Percentiles rank a stretch among this genome's conserved stretches.
Conservation (phyloP, 2,329 filamentous ascomycete species). For the Aspergillus brasiliensis region DNA sequence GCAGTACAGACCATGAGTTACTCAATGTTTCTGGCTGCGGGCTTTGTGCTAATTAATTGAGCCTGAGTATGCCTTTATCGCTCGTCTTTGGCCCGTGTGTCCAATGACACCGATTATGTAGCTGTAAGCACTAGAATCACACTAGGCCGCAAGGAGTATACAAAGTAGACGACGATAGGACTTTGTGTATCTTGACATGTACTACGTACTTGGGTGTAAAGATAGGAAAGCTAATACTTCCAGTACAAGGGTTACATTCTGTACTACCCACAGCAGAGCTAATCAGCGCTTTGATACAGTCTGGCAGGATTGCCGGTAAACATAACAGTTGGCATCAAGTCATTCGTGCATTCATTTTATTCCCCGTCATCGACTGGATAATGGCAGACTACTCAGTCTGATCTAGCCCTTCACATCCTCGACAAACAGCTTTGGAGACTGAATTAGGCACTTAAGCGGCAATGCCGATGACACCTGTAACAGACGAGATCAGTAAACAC, state of each 20-base stretch:
- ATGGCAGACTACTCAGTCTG: conserved; percentile 14
- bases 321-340: conserved; percentile 4
- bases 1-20: neutral
- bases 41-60: no score
- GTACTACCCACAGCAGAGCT: neutral
- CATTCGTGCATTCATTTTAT: conserved; percentile 14
- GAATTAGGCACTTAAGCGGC: conserved; percentile 59
- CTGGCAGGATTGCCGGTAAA: neutral
- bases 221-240: neutral
- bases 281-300: neutral
- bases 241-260: neutral
- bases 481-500: conserved; percentile 1
- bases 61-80: neutral
- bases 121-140: neutral
- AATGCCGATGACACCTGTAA: conserved; percentile 81
- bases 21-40: neutral
- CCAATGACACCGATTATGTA: neutral
- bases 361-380: conserved; percentile 15
- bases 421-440: conserved; percentile 14
- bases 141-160: neutral
- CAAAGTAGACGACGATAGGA: neutral
- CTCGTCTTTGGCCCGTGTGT: neutral
- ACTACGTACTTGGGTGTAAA: neutral
- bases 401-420: conserved; percentile 16
- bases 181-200: neutral